phyloP scores from a whole-genome alignment of 495 filamentous ascomycete species.

The Chaetomidium leptoderma region DNA sequence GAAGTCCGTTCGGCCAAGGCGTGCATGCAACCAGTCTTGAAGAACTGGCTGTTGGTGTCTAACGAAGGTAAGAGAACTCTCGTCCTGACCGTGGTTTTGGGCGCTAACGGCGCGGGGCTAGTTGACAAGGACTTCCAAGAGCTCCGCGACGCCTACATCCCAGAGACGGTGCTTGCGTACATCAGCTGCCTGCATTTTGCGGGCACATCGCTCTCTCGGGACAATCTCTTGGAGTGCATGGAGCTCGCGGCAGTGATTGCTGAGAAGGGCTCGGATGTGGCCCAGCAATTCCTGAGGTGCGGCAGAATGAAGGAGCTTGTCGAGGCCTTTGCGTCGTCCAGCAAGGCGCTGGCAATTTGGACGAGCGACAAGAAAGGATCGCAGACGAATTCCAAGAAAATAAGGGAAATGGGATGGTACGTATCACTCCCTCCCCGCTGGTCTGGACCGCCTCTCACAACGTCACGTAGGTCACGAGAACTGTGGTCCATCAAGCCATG shows the following conservation, averaged over 20 bases:
- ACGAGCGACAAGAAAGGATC: constrained; percentile 47
- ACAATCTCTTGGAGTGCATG: constrained; percentile 69
- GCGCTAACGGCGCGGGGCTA: constrained; percentile 23
- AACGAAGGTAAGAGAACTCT: constrained; percentile 30
- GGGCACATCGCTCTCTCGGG: constrained; percentile 58
- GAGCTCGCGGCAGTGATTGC: constrained; percentile 66
- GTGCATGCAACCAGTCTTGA: constrained; percentile 44
- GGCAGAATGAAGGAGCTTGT: constrained; percentile 75
- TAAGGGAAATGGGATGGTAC: constrained; percentile 51
- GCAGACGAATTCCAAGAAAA: constrained; percentile 48
- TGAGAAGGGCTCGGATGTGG: constrained; percentile 60
- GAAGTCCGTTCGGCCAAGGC: constrained; percentile 40
- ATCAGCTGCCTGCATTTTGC: constrained; percentile 67
- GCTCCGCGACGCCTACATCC: constrained; percentile 71
- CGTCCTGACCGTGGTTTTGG: background rate
- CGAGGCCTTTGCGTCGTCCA: constrained; percentile 64
- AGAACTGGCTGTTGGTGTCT: constrained; percentile 40
- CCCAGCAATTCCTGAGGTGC: constrained; percentile 58
- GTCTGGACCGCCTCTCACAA: background rate
- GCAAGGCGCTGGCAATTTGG: constrained; percentile 66
- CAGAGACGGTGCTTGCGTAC: constrained; percentile 78
- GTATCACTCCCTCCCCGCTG: constrained; percentile 34
- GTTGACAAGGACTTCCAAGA: constrained; percentile 43
- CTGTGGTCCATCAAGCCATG: constrained; percentile 47
- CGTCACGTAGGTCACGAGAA: constrained; percentile 31